Conservation (phyloP, 805 yeast genomes). For the Saccharomycopsis vini region DNA sequence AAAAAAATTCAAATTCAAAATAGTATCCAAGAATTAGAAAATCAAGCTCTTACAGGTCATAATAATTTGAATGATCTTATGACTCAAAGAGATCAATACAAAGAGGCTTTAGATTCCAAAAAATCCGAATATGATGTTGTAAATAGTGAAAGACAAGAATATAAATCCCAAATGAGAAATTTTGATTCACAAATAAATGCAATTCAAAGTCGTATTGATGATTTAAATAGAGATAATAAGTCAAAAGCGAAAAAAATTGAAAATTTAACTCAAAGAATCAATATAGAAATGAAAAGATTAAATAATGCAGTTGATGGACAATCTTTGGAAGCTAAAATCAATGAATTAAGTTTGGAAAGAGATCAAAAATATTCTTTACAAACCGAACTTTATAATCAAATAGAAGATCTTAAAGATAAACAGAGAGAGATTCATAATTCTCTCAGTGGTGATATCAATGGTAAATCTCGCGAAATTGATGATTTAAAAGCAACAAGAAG, state of each 20-base stretch:
- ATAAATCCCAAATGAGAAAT: constrained; percentile 21
- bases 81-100: not conserved
- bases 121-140: not conserved
- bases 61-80: constrained; percentile 17
- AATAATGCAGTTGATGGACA: constrained; percentile 35
- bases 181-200: constrained; percentile 23
- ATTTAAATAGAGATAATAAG: constrained; percentile 5
- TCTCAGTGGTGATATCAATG: constrained; percentile 9
- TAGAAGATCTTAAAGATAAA: constrained; percentile 14
- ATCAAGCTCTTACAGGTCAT: constrained; percentile 21
- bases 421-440: constrained; percentile 5
- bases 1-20: constrained; percentile 17
- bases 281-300: constrained; percentile 31
- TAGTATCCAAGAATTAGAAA: constrained; percentile 21
- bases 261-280: constrained; percentile 23
- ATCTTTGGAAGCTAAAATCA: constrained; percentile 21
- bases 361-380: not conserved
- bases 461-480: not conserved
- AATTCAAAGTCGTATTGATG: constrained; percentile 19
- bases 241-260: constrained; percentile 22
- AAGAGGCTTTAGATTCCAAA: not conserved
- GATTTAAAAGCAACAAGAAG: not conserved
- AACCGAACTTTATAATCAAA: constrained; percentile 22
- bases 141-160: constrained; percentile 14
- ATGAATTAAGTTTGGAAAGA: not conserved